Conservation (phyloP, 129 eudicot species). For the Oenanthe sinensis region DNA sequence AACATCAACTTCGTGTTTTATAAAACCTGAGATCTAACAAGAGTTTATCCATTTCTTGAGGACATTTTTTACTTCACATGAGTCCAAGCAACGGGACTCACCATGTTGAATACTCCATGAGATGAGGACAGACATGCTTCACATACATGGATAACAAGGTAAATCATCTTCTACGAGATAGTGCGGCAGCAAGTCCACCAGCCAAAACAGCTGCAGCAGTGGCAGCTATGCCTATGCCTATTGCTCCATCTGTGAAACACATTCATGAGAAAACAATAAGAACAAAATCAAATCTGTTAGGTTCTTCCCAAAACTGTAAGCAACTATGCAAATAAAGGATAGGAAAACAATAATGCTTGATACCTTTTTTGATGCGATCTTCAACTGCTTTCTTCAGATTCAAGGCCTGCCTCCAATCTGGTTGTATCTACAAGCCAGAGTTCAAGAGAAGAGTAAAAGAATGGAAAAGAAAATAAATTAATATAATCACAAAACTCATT, state of each 20-base stretch:
- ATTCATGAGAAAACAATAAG: not conserved
- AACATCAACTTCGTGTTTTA: not conserved
- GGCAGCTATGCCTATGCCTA: conserved; percentile 93
- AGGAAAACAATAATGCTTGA: not conserved
- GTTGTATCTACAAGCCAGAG: conserved; percentile 47
- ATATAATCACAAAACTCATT: not conserved
- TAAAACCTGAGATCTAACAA: not conserved
- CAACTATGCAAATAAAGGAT: not conserved
- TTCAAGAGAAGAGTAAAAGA: not conserved
- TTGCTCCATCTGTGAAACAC: conserved; percentile 61
- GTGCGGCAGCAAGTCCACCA: conserved; percentile 86
- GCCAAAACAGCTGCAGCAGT: conserved; percentile 86
- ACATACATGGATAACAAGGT: not conserved
- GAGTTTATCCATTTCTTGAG: not conserved
- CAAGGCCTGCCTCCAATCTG: conserved; percentile 93
- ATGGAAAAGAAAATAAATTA: too few relatives aligned
- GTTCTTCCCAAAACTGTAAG: not conserved
- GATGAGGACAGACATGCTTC: not conserved
- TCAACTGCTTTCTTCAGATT: conserved; percentile 72
- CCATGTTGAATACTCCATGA: not conserved
- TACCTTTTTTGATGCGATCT: conserved; percentile 79
- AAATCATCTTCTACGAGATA: conserved; percentile 62
- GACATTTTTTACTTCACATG: not conserved
- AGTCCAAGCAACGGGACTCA: not conserved
- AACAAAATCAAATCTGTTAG: not conserved